A percentile compares a stretch with the other conserved stretches of the same genome.
Conservation (phyloP, 2,329 filamentous ascomycete species). For the Colletotrichum sp. region DNA sequence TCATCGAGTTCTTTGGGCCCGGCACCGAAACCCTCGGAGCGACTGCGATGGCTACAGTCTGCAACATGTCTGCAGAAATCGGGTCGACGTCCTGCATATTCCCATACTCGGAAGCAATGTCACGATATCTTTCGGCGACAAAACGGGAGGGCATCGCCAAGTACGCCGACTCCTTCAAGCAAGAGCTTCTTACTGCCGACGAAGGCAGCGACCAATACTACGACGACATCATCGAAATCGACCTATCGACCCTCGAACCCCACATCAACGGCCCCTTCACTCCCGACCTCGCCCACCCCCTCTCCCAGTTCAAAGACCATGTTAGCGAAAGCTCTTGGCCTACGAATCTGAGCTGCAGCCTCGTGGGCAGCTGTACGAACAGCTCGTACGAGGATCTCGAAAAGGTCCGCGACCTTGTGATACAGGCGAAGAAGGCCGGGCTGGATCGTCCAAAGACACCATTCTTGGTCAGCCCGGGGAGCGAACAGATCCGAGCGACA, state of each 20-base stretch:
- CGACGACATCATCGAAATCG: conserved; percentile 37
- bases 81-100: conserved; percentile 41
- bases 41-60: conserved; percentile 41
- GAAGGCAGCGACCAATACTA: conserved; percentile 33
- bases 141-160: conserved; percentile 28
- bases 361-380: conserved; percentile 40
- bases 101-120: conserved; percentile 36
- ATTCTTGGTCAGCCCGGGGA: conserved; percentile 36
- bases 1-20: conserved; percentile 40
- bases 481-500: conserved; percentile 36
- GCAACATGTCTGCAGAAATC: conserved; percentile 41
- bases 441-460: conserved; percentile 30
- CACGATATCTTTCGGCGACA: conserved; percentile 33
- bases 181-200: conserved; percentile 29
- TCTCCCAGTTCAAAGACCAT: conserved; percentile 31
- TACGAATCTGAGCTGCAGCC: conserved; percentile 28
- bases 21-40: conserved; percentile 33
- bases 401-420: conserved; percentile 30
- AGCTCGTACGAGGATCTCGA: conserved; percentile 39
- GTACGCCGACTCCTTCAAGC: conserved; percentile 26
- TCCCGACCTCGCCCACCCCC: conserved; percentile 35
- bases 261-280: conserved; percentile 40
- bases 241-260: conserved; percentile 35
- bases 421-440: conserved; percentile 33
- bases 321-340: conserved; percentile 33